A percentile compares a stretch with the other conserved stretches of the same genome.
Conservation (phyloP, 192 early-diverging fungal species). For the Entomortierella chlamydospora region DNA sequence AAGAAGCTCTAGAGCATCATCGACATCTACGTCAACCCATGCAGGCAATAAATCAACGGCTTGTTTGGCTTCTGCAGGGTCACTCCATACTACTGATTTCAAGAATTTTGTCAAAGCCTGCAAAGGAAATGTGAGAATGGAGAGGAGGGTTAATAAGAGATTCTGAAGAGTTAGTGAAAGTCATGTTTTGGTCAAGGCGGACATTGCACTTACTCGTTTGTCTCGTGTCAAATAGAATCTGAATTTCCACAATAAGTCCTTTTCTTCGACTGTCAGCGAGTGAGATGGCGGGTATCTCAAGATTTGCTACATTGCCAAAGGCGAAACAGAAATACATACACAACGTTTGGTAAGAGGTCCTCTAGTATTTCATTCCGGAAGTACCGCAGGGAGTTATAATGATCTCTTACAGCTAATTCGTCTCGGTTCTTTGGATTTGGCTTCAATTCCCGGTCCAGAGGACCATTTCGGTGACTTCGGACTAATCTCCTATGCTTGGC, state of each 20-base stretch:
- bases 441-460: constrained; percentile 94
- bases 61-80: constrained; percentile 90
- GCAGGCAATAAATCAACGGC: constrained; percentile 86
- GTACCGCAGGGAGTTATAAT: not conserved
- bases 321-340: not conserved
- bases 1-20: constrained; percentile 96
- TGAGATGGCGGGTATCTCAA: constrained; percentile 94
- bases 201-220: constrained; percentile 71
- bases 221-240: constrained; percentile 94
- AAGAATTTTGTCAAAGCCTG: constrained; percentile 98
- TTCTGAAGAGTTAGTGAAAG: not conserved
- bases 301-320: constrained; percentile 71
- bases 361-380: not conserved
- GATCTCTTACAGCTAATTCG: constrained; percentile 83
- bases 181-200: not conserved
- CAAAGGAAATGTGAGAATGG: not conserved
- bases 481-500: constrained; percentile 92
- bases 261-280: constrained; percentile 83
- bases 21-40: constrained; percentile 94
- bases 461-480: constrained; percentile 90
- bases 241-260: constrained; percentile 99
- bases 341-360: not conserved
- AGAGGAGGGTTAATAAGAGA: too few relatives aligned
- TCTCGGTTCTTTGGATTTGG: constrained; percentile 97
- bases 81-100: constrained; percentile 95